phyloP scores from a whole-genome alignment of 495 filamentous ascomycete genomes.

The Aspergillus kassunensis region DNA sequence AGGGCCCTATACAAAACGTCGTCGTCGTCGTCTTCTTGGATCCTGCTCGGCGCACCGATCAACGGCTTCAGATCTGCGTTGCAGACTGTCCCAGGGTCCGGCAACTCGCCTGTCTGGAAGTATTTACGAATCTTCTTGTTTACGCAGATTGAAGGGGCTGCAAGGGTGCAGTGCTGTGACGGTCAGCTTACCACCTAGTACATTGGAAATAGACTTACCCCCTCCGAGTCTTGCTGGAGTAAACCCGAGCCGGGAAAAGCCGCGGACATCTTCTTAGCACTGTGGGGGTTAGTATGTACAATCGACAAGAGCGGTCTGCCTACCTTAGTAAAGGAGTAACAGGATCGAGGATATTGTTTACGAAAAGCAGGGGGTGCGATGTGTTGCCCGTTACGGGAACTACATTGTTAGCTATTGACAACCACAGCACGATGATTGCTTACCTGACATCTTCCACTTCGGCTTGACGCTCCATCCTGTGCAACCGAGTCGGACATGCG shows the following conservation, averaged over 20 bases:
- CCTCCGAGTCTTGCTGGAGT: conserved; percentile 50
- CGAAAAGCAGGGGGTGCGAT: conserved; percentile 55
- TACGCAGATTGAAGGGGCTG: conserved; percentile 46
- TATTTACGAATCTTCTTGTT: conserved; percentile 41
- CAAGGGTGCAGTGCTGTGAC: conserved; percentile 43
- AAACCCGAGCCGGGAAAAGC: conserved; percentile 50
- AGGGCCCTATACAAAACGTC: background rate
- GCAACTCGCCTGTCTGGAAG: conserved; percentile 46
- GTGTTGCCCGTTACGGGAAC: conserved; percentile 37
- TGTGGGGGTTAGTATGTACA: conserved; percentile 15
- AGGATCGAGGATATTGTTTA: conserved; percentile 57
- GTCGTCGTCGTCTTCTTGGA: background rate
- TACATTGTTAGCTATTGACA: conserved; percentile 12
- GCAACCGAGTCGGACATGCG: conserved; percentile 52
- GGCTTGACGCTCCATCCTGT: conserved; percentile 54
- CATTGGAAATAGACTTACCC: conserved; percentile 43
- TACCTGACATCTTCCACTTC: conserved; percentile 52
- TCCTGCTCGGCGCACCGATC: conserved; percentile 3
- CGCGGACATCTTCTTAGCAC: conserved; percentile 48
- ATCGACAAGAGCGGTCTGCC: background rate
- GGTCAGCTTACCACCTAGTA: too few relatives aligned
- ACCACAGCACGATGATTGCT: background rate
- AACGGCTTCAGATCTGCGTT: conserved; percentile 32
- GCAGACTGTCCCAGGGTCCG: conserved; percentile 39
- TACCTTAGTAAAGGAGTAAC: conserved; percentile 51